Evolutionary conservation across 345 rosid genomes (phyloP), one percentile per base, ranked within the genome.

Genomic region (Lepidium africanum): DNA sequence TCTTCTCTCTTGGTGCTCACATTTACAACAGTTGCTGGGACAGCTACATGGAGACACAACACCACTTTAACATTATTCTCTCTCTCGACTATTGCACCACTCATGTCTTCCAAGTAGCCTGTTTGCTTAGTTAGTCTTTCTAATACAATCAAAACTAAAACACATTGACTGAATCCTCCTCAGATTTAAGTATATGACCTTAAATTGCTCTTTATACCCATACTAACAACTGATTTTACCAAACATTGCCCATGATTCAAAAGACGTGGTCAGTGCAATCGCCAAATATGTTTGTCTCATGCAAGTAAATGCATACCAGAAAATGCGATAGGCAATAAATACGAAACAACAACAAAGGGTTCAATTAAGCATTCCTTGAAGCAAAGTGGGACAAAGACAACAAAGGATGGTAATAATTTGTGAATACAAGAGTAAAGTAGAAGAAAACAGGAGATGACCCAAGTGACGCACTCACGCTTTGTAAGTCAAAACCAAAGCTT

Each of bases 401-500:
- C 9, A 50, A 64, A 16, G 41, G 59, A 69, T 58, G 74, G 17
- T 60, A 38, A 49, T 59, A 47, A 69, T 47, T 19, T 16, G 21
- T 69, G 15, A 13, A 19, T 5, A 38, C 21, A 27, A 52, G 3
- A 27, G 65, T 11, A 25, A 35, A 10, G 6, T 37, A 14, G 58
- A 57, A 37, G 50, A 69, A 11, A 57, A 37, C 17, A 57, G 5
- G 35, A 59, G 9, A 35, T 36, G 54, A 71, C 23, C 33, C 50
- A 54, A 23, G 76, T 54, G 76, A 63, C 63, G 59, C 69, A 71
- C 70, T 71, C 69, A 71, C 63, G 76, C 76, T 63, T 62, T 63
- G 56, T 15, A 5, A 30, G 17, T 63, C 4, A 38, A 51, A 51
- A 51, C 13, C 16, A 58, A 71, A 71, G 76, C 70, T 21, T 63